These are phyloP conservation scores for Meira nashicola DNA, from an alignment of 1,284 basidiomycete species.

Conservation along the genomic window DNA sequence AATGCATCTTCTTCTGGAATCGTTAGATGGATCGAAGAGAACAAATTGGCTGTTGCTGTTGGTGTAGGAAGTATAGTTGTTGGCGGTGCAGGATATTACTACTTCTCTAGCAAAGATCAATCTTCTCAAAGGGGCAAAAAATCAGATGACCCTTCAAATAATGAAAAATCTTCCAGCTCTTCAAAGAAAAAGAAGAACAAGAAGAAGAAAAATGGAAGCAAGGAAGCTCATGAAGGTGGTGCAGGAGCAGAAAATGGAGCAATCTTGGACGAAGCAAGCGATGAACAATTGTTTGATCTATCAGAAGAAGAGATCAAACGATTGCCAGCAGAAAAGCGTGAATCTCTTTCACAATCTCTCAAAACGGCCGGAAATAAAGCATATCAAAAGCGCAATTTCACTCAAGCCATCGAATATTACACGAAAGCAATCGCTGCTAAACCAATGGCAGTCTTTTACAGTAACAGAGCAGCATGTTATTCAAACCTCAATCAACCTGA, in stretches of 20 bases:
- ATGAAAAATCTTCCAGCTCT: constrained; percentile 9
- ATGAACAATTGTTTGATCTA: constrained; percentile 33
- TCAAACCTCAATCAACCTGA: constrained; percentile 81
- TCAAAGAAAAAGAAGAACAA: constrained; percentile 45
- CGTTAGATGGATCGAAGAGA: constrained; percentile 42
- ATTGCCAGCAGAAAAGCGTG: constrained; percentile 59
- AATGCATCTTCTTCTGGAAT: constrained; percentile 2
- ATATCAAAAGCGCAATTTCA: constrained; percentile 74
- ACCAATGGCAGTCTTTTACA: constrained; percentile 89
- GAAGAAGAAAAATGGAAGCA: constrained; percentile 36
- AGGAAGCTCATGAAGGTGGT: constrained; percentile 12
- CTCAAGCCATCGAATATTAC: constrained; percentile 76
- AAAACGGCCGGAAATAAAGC: constrained; percentile 86
- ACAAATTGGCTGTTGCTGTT: constrained; percentile 42
- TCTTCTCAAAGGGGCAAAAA: background rate
- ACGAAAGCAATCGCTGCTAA: constrained; percentile 74
- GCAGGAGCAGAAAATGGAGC: constrained; percentile 30
- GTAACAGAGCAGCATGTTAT: constrained; percentile 92
- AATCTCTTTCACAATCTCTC: constrained; percentile 69
- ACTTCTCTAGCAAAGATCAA: constrained; percentile 21
- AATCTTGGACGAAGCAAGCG: constrained; percentile 45
- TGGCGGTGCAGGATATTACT: constrained; percentile 41
- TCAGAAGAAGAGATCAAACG: constrained; percentile 39
- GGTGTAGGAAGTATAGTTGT: constrained; percentile 35
- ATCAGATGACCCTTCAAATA: constrained; percentile 14